phyloP scores from a whole-genome alignment of 2,329 filamentous ascomycete species.

The Atkinsonella texensis region DNA sequence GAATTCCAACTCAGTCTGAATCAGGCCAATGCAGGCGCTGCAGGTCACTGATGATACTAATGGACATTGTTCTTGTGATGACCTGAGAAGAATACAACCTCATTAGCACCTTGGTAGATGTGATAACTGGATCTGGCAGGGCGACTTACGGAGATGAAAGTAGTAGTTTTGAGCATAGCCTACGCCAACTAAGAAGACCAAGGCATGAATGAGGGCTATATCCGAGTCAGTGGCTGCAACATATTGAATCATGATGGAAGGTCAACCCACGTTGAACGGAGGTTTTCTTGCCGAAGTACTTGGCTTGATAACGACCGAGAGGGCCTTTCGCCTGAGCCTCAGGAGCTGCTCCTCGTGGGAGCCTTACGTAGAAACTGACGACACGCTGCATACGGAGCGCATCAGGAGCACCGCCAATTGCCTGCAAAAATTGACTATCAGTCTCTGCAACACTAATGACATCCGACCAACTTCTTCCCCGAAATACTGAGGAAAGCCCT shows the following conservation, averaged over 20 bases:
- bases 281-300: constrained; percentile 92
- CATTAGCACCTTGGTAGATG: constrained; percentile 4
- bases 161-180: constrained; percentile 99
- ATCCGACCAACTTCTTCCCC: neutral
- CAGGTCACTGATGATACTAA: constrained; percentile 39
- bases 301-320: constrained; percentile 76
- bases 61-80: constrained; percentile 99
- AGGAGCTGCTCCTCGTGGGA: constrained; percentile 84
- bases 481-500: neutral
- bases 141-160: constrained; percentile 89
- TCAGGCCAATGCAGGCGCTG: neutral
- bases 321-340: constrained; percentile 71
- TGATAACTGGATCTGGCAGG: constrained; percentile 1
- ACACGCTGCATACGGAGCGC: constrained; percentile 96
- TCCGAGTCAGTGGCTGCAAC: constrained; percentile 11
- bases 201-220: constrained; percentile 75
- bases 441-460: constrained; percentile 10
- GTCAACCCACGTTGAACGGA: constrained; percentile 85
- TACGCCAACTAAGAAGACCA: constrained; percentile 63
- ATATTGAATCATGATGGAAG: constrained; percentile 13
- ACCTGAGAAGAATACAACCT: constrained; percentile 41
- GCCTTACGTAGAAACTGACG: constrained; percentile 97
- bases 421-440: constrained; percentile 43
- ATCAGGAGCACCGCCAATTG: constrained; percentile 88
- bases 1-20: neutral